These are phyloP conservation scores for Suhomyces wounanorum DNA, from an alignment of 1,139 yeast species.

Conservation along the genomic window DNA sequence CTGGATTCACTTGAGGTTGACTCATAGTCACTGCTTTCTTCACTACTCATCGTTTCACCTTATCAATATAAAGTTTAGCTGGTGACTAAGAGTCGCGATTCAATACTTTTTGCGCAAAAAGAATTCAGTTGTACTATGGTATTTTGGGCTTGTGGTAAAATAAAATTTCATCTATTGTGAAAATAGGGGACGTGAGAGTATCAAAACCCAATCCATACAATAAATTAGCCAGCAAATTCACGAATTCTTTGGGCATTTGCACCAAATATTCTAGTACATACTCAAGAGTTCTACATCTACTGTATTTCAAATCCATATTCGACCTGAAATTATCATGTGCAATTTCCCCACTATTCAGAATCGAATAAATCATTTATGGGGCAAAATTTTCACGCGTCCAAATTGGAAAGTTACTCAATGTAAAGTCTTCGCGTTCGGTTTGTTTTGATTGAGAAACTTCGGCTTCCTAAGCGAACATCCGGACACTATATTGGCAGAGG, in stretches of 20 bases:
- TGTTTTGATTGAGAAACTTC: background rate
- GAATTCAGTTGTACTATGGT: background rate
- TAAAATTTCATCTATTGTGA: background rate
- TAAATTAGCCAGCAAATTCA: background rate
- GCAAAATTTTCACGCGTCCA: slow-evolving; percentile 9
- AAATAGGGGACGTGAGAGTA: background rate
- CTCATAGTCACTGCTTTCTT: slow-evolving; percentile 11
- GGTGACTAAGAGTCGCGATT: slow-evolving; percentile 1
- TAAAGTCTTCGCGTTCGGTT: background rate
- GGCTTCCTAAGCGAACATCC: background rate
- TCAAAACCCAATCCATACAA: background rate
- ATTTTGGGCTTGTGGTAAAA: background rate
- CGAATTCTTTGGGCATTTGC: too few relatives aligned
- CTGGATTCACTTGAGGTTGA: slow-evolving; percentile 7
- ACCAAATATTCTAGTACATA: background rate
- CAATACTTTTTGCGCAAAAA: background rate
- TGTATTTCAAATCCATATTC: too few relatives aligned
- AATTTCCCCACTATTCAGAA: background rate
- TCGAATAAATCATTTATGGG: background rate
- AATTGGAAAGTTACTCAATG: background rate
- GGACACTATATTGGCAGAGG: background rate
- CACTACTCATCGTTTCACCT: background rate
- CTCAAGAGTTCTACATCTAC: background rate
- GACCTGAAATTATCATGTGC: background rate
- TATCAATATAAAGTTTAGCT: background rate